phyloP scores from a whole-genome alignment of 768 basidiomycete species.

The Filobasidium floriforme region DNA sequence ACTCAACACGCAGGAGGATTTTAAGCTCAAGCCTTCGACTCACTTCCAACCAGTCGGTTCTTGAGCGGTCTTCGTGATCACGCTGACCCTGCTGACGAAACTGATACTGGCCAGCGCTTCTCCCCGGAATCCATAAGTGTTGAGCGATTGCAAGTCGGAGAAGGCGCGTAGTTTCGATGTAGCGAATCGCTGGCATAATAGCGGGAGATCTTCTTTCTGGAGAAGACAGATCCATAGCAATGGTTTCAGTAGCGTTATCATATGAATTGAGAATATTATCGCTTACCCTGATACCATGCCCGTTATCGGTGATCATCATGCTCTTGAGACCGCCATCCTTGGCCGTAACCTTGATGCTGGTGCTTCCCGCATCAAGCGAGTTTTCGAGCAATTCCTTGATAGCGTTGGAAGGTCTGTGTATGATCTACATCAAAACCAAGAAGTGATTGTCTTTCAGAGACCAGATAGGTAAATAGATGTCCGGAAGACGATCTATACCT shows the following conservation, averaged over 20 bases:
- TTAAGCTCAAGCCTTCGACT: constrained; percentile 40
- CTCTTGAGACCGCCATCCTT: constrained; percentile 95
- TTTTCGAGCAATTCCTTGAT: constrained; percentile 95
- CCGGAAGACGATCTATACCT: constrained; percentile 60
- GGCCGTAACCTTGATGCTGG: constrained; percentile 73
- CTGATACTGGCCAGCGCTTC: constrained; percentile 95
- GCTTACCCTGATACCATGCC: constrained; percentile 81
- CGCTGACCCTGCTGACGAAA: constrained; percentile 73
- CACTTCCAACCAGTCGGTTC: constrained; percentile 90
- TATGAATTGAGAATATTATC: background rate
- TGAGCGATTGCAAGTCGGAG: constrained; percentile 71
- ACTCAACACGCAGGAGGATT: background rate
- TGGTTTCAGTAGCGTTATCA: no score
- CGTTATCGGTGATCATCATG: constrained; percentile 93
- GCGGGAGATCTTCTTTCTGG: constrained; percentile 77
- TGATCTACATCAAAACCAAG: constrained; percentile 55
- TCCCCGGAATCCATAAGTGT: constrained; percentile 92
- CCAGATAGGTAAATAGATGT: constrained; percentile 18
- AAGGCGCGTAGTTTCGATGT: constrained; percentile 86
- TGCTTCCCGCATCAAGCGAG: constrained; percentile 83
- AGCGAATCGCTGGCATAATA: constrained; percentile 88
- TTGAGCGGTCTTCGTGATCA: constrained; percentile 78
- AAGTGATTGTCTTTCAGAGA: background rate
- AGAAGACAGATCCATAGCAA: background rate
- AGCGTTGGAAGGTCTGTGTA: constrained; percentile 84